These are phyloP conservation scores for Leptomonas pyrrhocoris DNA, from an alignment of 208 protist genomes.

Conservation along the genomic window DNA sequence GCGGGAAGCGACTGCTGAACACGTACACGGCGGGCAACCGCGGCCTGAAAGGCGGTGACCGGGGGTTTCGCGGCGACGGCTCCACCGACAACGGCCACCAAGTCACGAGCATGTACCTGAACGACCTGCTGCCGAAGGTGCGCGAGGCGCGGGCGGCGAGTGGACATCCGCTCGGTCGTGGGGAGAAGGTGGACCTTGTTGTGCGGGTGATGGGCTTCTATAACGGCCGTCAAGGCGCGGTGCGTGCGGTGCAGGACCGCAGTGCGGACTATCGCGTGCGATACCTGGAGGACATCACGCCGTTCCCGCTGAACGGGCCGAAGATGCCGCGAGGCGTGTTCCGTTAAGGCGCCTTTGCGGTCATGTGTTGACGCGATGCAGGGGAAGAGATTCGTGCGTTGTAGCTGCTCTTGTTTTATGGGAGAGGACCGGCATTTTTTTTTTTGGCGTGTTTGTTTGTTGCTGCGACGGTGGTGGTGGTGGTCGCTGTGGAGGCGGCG, in stretches of 20 bases:
- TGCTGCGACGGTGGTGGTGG: too few relatives aligned
- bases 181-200: constrained; percentile 89
- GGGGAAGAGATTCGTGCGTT: too few relatives aligned
- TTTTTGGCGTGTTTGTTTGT: too few relatives aligned
- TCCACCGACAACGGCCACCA: constrained; percentile 89
- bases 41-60: constrained; percentile 85
- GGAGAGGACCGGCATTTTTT: too few relatives aligned
- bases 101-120: constrained; percentile 88
- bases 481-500: too few relatives aligned
- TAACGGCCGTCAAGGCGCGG: constrained; percentile 87
- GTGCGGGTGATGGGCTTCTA: constrained; percentile 92
- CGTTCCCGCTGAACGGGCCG: constrained; percentile 88
- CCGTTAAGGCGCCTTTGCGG: constrained; percentile 31
- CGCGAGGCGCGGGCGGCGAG: constrained; percentile 60
- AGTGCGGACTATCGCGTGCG: constrained; percentile 73
- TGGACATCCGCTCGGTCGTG: constrained; percentile 53
- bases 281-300: constrained; percentile 91
- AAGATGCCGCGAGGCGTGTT: constrained; percentile 90
- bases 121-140: constrained; percentile 80
- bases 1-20: constrained; percentile 72
- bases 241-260: constrained; percentile 87
- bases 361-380: too few relatives aligned
- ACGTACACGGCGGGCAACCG: constrained; percentile 89
- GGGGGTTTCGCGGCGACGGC: constrained; percentile 84
- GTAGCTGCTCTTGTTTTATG: not conserved